Base-by-base conservation (phyloP, 176 grass and related monocot genomes). In the Ampelocalamus luodianensis region DNA sequence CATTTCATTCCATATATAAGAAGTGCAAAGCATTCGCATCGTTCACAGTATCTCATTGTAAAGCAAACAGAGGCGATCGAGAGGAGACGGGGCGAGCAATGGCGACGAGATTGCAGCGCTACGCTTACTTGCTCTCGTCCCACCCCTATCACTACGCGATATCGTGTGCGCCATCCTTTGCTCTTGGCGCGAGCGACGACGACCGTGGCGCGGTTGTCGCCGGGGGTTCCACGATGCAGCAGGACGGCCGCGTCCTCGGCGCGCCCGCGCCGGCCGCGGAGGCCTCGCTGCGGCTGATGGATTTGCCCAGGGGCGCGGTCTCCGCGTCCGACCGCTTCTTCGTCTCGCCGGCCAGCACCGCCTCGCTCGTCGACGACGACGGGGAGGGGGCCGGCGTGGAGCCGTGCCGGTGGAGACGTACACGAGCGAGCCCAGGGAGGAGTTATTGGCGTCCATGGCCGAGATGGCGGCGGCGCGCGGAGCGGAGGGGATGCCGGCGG, bases 381-480 rank as follows among this genome's bases (percentile, higher is more conserved):
- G 78, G 1, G 0, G 59, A 6, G 7, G 22, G 0, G 0, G 44
- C 11, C 13, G 22, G 56, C 59, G 11, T 3, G 81, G 75, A 6
- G 51, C 74, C 4, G 23, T 59, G 45, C 66, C 10, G 56, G 87
- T 84, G 81, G 81, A 73, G 81, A 61, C 9, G 34, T 84, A 79
- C 66, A 74, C 87, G 14, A 56, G 69, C 36, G 87, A 89, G 81
- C 87, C 81, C 7, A 61, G 37, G 36, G 58, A 16, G 16, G 17
- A 46, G 46, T 89, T 89, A 81, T 4, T 70, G 36, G 81, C 63
- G 75, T 84, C 87, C 73, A 89, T 89, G 87, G 26, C 60, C n/a
- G n/a, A n/a, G n/a, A n/a, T n/a, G n/a, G n/a, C n/a, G n/a, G n/a
- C n/a, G n/a, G n/a, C n/a, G n/a, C n/a, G n/a, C n/a, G n/a, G n/a